A percentile compares a stretch with the other conserved stretches of the same genome.
phyloP scores from a whole-genome alignment of 225 moss, liverwort and hornwort species.

The Rhytidiadelphus loreus region DNA sequence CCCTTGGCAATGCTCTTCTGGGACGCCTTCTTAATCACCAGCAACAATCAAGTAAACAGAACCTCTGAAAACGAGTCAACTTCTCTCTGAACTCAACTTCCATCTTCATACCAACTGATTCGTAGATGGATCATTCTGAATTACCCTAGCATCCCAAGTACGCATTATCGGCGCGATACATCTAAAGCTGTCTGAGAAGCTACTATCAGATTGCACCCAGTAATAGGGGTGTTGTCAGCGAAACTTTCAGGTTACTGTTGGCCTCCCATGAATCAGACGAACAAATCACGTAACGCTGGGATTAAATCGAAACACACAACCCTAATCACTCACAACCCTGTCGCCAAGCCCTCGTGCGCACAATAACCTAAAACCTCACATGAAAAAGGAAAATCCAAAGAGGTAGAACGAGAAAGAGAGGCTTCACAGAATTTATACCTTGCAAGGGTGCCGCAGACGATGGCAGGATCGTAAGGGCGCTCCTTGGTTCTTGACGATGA shows the following conservation, averaged over 20 bases:
- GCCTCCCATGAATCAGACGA: slow-evolving; percentile 18
- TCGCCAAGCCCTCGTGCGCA: neutral
- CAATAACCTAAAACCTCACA: neutral
- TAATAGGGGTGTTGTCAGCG: neutral
- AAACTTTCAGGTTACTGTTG: neutral
- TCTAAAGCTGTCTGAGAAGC: neutral
- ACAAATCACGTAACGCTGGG: neutral
- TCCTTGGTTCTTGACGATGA: neutral
- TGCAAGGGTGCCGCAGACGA: neutral
- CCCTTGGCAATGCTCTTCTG: slow-evolving; percentile 54
- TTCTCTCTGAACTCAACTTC: neutral
- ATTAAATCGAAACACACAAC: neutral
- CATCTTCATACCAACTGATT: neutral
- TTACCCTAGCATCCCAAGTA: neutral
- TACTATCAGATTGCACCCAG: slow-evolving; percentile 4
- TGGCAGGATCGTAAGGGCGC: neutral
- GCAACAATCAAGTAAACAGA: neutral
- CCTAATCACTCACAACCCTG: neutral
- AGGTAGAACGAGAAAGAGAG: neutral
- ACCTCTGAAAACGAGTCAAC: neutral
- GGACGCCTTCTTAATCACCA: slow-evolving; percentile 57
- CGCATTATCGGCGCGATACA: neutral
- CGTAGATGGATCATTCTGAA: neutral
- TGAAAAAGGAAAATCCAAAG: neutral
- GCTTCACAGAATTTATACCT: neutral